Conservation (phyloP, 306 rosid species). For the Abrus precatorius region DNA sequence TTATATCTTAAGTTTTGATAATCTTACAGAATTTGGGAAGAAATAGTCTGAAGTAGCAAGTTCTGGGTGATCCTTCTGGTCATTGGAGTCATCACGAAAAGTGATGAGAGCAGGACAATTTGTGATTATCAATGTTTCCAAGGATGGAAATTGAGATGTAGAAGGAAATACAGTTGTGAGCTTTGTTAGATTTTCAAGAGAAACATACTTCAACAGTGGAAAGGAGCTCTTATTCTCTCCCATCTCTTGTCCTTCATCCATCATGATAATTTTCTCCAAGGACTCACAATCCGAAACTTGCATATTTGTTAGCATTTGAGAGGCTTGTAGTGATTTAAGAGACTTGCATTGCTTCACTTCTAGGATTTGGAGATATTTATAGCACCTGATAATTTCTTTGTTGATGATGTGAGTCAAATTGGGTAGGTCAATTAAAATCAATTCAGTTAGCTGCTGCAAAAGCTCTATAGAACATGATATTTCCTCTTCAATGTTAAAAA, state of each 20-base stretch:
- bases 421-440: neutral
- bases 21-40: neutral
- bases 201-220: neutral
- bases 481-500: slow-evolving; percentile 20
- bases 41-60: neutral
- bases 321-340: neutral
- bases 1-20: neutral
- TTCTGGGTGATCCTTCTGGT: neutral
- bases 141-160: neutral
- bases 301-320: neutral
- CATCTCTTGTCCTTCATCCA: neutral
- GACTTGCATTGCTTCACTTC: neutral
- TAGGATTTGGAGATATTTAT: neutral
- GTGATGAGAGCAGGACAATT: neutral
- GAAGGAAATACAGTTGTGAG: neutral
- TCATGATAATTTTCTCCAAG: neutral
- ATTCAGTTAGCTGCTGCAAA: neutral
- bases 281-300: neutral
- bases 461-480: neutral
- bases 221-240: no score
- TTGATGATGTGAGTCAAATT: neutral
- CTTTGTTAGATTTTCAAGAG: neutral
- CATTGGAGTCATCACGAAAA: neutral
- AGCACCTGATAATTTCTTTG: neutral
- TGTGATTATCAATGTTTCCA: neutral